Conservation (phyloP, 768 basidiomycete genomes). For the Xerocomellus amylosporus region DNA sequence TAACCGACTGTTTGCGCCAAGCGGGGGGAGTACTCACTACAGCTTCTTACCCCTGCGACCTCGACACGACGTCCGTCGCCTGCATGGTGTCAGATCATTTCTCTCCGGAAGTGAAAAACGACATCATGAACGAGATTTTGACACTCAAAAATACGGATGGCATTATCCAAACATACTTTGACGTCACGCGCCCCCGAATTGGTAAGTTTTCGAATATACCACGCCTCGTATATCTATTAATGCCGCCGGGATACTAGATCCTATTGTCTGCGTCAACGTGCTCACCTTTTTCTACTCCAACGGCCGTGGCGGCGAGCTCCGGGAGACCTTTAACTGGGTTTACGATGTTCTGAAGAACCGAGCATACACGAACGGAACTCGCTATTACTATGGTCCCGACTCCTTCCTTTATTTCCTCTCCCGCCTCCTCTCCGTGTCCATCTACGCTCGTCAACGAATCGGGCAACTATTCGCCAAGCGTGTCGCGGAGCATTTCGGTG, state of each 20-base stretch:
- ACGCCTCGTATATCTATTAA: not conserved
- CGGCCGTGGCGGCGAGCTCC: conserved; percentile 15
- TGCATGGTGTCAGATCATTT: conserved; percentile 18
- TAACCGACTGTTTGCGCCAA: conserved; percentile 1
- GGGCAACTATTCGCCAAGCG: conserved; percentile 16
- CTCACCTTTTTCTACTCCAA: conserved; percentile 24
- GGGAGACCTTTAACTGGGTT: conserved; percentile 23
- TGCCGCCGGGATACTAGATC: conserved; percentile 1
- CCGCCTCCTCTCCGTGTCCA: conserved; percentile 16
- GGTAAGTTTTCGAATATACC: conserved; percentile 5
- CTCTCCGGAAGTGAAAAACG: conserved; percentile 14
- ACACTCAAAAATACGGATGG: conserved; percentile 17
- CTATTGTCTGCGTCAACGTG: conserved; percentile 17
- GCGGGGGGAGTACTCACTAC: conserved; percentile 10
- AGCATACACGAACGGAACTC: conserved; percentile 19
- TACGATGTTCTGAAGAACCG: conserved; percentile 21
- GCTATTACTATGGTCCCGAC: conserved; percentile 19
- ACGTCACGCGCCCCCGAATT: conserved; percentile 19
- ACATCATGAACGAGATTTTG: conserved; percentile 23
- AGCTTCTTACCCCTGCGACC: conserved; percentile 12
- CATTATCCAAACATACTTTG: conserved; percentile 22
- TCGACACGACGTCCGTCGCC: conserved; percentile 21
- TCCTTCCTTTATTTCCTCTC: conserved; percentile 24
- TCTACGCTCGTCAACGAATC: conserved; percentile 13
- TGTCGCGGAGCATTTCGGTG: conserved; percentile 13